phyloP scores from a whole-genome alignment of 768 basidiomycete species.

The Lactarius evosmus region DNA sequence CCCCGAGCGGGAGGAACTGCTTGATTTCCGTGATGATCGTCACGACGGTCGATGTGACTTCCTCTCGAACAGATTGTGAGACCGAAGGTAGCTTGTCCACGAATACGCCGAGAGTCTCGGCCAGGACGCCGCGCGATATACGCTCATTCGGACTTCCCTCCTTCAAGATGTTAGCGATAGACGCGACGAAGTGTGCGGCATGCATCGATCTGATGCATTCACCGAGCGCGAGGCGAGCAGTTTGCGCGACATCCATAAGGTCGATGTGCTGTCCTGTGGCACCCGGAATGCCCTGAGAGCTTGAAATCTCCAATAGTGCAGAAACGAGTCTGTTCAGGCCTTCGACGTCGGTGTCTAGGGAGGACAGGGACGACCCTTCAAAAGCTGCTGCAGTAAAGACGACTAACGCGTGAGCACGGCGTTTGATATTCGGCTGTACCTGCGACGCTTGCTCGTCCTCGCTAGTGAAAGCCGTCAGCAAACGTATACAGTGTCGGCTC shows the following conservation, averaged over 20 bases:
- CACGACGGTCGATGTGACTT: slow-evolving; percentile 47
- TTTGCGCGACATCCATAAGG: slow-evolving; percentile 18
- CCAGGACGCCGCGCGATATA: slow-evolving; percentile 23
- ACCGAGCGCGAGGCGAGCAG: slow-evolving; percentile 24
- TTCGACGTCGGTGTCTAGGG: slow-evolving; percentile 24
- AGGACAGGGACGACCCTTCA: slow-evolving; percentile 34
- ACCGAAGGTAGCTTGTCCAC: slow-evolving; percentile 62
- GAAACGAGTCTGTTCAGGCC: slow-evolving; percentile 45
- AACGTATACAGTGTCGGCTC: background rate
- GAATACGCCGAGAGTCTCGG: slow-evolving; percentile 68
- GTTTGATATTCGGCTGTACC: slow-evolving; percentile 44
- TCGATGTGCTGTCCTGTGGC: slow-evolving; percentile 31
- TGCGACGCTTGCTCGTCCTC: slow-evolving; percentile 58
- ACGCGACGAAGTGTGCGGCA: slow-evolving; percentile 63
- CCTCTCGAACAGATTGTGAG: slow-evolving; percentile 51
- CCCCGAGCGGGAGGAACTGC: slow-evolving; percentile 43
- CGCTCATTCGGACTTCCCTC: slow-evolving; percentile 20
- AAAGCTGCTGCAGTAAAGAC: slow-evolving; percentile 57
- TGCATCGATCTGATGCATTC: slow-evolving; percentile 56
- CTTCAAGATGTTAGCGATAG: slow-evolving; percentile 51
- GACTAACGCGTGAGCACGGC: slow-evolving; percentile 66
- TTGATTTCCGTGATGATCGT: slow-evolving; percentile 52
- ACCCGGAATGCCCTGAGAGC: slow-evolving; percentile 34
- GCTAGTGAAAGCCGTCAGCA: slow-evolving; percentile 35
- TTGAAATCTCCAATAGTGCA: slow-evolving; percentile 48